phyloP scores from a whole-genome alignment of 2,329 filamentous ascomycete genomes.

The Nannizziopsis arthrosporioides region DNA sequence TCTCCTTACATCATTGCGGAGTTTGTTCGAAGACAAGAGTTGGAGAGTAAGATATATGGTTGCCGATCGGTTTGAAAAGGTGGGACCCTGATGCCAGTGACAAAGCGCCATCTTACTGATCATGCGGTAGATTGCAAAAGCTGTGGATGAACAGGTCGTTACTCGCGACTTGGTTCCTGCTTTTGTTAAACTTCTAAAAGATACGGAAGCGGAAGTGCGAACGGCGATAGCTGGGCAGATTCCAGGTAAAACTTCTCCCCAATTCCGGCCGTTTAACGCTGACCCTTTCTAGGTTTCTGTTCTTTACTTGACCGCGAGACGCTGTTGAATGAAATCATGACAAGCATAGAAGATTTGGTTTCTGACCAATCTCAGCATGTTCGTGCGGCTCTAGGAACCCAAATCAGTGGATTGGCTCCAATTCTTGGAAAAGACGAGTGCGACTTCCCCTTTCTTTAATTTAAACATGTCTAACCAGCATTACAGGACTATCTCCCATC shows the following conservation, averaged over 20 bases:
- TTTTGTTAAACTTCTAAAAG: conserved; percentile 95
- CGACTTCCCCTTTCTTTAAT: not conserved
- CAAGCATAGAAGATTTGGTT: conserved; percentile 87
- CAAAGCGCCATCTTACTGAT: conserved; percentile 10
- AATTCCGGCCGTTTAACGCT: not conserved
- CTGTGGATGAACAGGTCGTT: conserved; percentile 93
- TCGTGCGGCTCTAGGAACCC: conserved; percentile 83
- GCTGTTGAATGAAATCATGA: conserved; percentile 92
- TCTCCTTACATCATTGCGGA: conserved; percentile 76
- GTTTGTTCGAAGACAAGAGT: conserved; percentile 96
- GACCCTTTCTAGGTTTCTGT: conserved; percentile 62
- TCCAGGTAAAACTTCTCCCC: conserved; percentile 46
- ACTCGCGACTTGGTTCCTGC: conserved; percentile 86
- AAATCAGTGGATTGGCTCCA: conserved; percentile 91
- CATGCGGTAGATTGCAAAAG: conserved; percentile 74
- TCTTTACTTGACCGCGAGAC: conserved; percentile 73
- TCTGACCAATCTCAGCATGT: conserved; percentile 96
- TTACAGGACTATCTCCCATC: conserved; percentile 77
- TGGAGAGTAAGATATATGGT: conserved; percentile 99
- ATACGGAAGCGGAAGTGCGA: conserved; percentile 93
- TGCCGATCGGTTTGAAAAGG: conserved; percentile 95
- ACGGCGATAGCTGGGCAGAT: conserved; percentile 97
- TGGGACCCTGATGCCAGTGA: conserved; percentile 26
- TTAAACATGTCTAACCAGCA: conserved; percentile 15
- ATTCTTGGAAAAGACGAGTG: conserved; percentile 98